A percentile compares a stretch with the other conserved stretches of the same genome.
Conservation (phyloP, 192 early-diverging fungal species). For the Coemansia sp. region DNA sequence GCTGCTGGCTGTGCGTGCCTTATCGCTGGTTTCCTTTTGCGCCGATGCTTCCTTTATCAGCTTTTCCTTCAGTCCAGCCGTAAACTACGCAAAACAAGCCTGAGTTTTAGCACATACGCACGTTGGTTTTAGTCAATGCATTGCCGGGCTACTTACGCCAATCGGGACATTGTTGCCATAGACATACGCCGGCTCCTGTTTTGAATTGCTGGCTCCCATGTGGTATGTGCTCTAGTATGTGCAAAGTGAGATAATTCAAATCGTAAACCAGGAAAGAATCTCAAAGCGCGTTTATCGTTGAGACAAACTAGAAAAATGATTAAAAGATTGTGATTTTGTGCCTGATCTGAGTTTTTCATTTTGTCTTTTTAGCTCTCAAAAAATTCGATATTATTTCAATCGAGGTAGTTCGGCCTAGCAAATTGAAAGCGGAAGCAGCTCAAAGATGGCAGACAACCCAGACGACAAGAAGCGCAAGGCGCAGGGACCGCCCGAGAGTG, state of each 20-base stretch:
- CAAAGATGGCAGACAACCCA: neutral
- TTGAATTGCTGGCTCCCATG: conserved; percentile 53
- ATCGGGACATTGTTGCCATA: conserved; percentile 43
- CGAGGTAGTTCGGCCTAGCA: neutral
- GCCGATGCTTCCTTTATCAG: conserved; percentile 26
- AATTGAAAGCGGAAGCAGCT: neutral
- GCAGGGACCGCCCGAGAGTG: neutral
- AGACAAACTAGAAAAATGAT: neutral
- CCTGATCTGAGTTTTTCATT: conserved; percentile 1
- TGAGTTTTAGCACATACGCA: neutral
- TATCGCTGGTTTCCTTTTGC: neutral
- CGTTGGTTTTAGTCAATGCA: neutral
- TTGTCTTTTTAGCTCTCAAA: neutral
- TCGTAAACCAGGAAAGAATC: neutral
- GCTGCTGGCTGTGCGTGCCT: conserved; percentile 5
- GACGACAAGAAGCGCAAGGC: conserved; percentile 6
- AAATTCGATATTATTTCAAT: neutral
- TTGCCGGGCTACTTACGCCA: conserved; percentile 34
- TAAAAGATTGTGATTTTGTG: neutral
- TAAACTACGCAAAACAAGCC: conserved; percentile 24
- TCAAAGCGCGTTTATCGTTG: neutral
- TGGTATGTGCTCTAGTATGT: neutral
- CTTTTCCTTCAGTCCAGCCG: conserved; percentile 36
- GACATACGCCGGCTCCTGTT: conserved; percentile 44
- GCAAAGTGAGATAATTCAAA: neutral